These are phyloP conservation scores for Hypoxylon trugodes DNA, from an alignment of 495 filamentous ascomycete species.

Conservation along the genomic window DNA sequence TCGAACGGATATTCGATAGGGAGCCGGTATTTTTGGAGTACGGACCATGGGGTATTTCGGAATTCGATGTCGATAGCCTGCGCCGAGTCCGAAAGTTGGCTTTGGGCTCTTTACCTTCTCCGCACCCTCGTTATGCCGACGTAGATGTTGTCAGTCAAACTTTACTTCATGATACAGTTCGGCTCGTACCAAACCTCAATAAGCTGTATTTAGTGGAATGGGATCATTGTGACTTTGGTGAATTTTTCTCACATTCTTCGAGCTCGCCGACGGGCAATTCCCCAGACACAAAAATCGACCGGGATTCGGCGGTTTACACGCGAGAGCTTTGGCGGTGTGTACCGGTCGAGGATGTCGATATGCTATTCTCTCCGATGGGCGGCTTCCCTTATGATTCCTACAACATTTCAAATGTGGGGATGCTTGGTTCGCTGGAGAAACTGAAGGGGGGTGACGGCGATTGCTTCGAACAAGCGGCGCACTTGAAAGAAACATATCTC, in stretches of 20 bases:
- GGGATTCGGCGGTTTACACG: not conserved
- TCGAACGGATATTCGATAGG: not conserved
- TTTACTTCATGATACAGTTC: not conserved
- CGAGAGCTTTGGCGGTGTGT: not conserved
- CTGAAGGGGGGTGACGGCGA: not conserved
- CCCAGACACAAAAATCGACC: not conserved
- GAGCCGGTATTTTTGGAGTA: not conserved
- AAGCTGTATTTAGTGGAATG: slow-evolving; percentile 4
- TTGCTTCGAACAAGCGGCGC: not conserved
- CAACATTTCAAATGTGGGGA: not conserved
- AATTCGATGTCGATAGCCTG: not conserved
- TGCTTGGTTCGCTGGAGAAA: not conserved
- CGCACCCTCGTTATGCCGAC: not conserved
- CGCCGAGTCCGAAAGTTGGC: not conserved
- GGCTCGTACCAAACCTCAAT: not conserved
- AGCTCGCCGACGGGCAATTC: not conserved
- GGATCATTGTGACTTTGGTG: not conserved
- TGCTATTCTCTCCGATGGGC: not conserved
- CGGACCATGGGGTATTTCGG: not conserved
- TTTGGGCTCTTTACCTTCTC: not conserved
- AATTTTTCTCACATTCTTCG: too few species aligned
- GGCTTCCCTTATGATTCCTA: not conserved
- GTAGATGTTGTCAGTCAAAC: too few species aligned
- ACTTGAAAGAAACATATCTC: not conserved
- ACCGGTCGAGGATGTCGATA: slow-evolving; percentile 1